Conservation (phyloP, 225 moss, liverwort and hornwort genomes). For the Pseudisothecium myosuroides region DNA sequence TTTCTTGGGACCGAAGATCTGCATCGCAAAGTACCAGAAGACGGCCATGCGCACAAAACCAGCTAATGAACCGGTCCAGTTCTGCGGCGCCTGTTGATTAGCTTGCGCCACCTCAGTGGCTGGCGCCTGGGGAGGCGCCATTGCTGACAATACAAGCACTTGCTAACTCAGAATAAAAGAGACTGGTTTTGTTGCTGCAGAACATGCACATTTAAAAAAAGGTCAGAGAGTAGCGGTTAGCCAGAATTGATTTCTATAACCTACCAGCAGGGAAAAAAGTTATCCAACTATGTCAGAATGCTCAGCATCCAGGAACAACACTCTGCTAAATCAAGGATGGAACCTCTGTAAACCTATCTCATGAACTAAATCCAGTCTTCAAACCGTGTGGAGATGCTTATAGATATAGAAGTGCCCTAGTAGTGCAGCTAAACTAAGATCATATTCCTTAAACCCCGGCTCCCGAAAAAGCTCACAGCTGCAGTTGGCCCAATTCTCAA, state of each 20-base stretch:
- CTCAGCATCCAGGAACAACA: neutral
- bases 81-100: conserved; percentile 50
- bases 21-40: conserved; percentile 90
- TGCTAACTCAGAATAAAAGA: conserved; percentile 9
- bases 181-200: neutral
- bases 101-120: conserved; percentile 41
- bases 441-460: conserved; percentile 4
- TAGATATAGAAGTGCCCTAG: neutral
- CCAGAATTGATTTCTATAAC: neutral
- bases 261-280: neutral
- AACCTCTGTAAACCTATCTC: neutral
- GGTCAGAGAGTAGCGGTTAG: neutral
- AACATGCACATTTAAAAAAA: neutral
- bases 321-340: neutral
- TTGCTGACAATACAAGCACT: conserved; percentile 11
- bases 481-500: neutral
- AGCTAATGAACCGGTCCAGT: conserved; percentile 33
- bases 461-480: neutral
- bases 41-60: conserved; percentile 79
- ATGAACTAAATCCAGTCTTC: neutral
- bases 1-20: conserved; percentile 76
- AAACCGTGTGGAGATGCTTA: neutral
- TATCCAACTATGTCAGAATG: neutral
- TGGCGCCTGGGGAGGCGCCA: conserved; percentile 67
- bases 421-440: neutral